phyloP scores from a whole-genome alignment of 2,329 filamentous ascomycete genomes.

The Trichoderma simmonsii region DNA sequence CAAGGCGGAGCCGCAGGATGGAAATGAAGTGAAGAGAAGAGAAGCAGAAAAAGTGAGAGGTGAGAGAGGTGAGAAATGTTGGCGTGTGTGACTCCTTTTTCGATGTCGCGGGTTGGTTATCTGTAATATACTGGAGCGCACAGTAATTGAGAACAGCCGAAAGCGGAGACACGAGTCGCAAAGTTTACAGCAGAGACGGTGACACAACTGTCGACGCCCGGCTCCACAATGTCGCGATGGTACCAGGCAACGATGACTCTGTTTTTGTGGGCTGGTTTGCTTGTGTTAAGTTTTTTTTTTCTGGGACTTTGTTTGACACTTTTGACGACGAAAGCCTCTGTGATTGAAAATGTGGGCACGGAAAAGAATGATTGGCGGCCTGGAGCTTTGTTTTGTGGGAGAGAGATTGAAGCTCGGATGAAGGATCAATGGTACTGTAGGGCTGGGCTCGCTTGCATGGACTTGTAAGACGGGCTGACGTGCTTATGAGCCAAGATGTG shows the following conservation, averaged over 20 bases:
- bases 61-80: neutral
- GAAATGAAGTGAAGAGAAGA: neutral
- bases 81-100: slow-evolving; percentile 23
- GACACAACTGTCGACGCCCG: slow-evolving; percentile 14
- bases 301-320: neutral
- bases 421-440: neutral
- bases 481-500: slow-evolving; percentile 8
- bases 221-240: slow-evolving; percentile 19
- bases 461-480: slow-evolving; percentile 16
- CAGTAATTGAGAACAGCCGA: slow-evolving; percentile 20
- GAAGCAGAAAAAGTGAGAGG: neutral
- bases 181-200: slow-evolving; percentile 1
- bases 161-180: slow-evolving; percentile 24
- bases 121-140: neutral
- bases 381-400: neutral
- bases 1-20: neutral
- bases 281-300: slow-evolving; percentile 1
- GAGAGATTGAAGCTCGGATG: neutral
- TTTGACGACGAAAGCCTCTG: neutral
- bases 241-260: slow-evolving; percentile 16
- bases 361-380: neutral
- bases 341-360: neutral
- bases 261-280: slow-evolving; percentile 5
- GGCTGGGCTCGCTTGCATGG: slow-evolving; percentile 13
- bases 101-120: slow-evolving; percentile 20